These are phyloP conservation scores for Paracorniculantispora psalliotae DNA, from an alignment of 2,329 filamentous ascomycete species.

Conservation along the genomic window DNA sequence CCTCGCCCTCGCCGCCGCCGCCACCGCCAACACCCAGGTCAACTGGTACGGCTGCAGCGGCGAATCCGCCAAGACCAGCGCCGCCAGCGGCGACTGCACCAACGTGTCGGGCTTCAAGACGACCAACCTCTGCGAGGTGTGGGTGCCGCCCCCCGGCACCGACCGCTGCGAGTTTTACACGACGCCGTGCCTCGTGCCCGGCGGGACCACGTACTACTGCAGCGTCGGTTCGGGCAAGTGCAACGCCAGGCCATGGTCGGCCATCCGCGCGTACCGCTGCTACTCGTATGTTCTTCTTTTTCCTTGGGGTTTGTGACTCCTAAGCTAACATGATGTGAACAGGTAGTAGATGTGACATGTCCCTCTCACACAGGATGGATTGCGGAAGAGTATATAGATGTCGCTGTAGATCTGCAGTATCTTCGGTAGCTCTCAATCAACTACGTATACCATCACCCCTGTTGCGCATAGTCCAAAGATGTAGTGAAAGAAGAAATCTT, in stretches of 20 bases:
- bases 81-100: not conserved
- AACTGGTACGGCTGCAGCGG: not conserved
- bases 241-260: not conserved
- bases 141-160: not conserved
- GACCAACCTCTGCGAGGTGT: not conserved
- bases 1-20: not conserved
- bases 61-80: not conserved
- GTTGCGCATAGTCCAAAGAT: too few species aligned
- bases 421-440: not conserved
- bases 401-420: not conserved
- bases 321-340: too few species aligned
- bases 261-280: conserved; percentile 2
- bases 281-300: not conserved
- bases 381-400: too few species aligned
- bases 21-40: not conserved
- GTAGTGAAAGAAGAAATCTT: too few species aligned
- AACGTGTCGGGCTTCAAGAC: not conserved
- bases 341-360: too few species aligned
- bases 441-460: too few species aligned
- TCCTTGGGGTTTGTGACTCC: not conserved
- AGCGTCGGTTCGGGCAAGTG: not conserved
- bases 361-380: too few species aligned
- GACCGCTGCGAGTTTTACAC: conserved; percentile 11
- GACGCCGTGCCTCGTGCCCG: not conserved
- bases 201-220: not conserved